Base-by-base conservation (phyloP, 306 rosid genomes). In the Rosa rugosa region DNA sequence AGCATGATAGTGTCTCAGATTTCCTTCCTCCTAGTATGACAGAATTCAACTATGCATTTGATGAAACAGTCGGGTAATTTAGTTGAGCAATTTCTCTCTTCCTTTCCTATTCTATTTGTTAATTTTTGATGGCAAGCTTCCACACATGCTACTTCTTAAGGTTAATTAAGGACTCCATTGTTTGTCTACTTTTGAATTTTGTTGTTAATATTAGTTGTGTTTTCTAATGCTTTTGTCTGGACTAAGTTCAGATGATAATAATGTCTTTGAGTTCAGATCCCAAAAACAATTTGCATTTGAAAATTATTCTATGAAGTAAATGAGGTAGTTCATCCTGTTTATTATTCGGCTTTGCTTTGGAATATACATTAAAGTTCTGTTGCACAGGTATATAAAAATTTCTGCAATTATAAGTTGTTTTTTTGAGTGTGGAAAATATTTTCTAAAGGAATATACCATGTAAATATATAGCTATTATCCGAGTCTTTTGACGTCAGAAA, bases 1-100 rank as follows among this genome's bases (percentile, higher is more conserved):
- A 87, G 84, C 88, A 16, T 57, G 90, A 90, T 86, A 40, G 46
- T 69, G 79, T 89, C 84, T 79, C 51, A 38, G 90, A 93, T 86
- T 91, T 84, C 83, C 84, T 95, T 66, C 96, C 98, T 73, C 96
- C 94, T 38, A 95, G 98, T 71, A 68, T 36, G 83, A 76, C 79
- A 67, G 98, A 91, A 83, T 83, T 83, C 89, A 84, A 82, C 53
- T 78, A 82, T 79, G 81, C 84, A 67, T 84, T 79, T 85, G 90
- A 88, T 75, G 75, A 86, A 85, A 73, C 87, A 69, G 64, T 79
- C 23, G 90, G 96, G 99, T 93, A 91, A 91, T 65, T 77, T 75
- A 42, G 42, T 82, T 73, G 60, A 31, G 22, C 53, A 62, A 57
- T 42, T 70, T 0, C 10, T 76, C 75, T 47, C 47, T 18, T 14